Conservation (phyloP, 2,329 filamentous ascomycete species). For the Triangularia verruculosa region DNA sequence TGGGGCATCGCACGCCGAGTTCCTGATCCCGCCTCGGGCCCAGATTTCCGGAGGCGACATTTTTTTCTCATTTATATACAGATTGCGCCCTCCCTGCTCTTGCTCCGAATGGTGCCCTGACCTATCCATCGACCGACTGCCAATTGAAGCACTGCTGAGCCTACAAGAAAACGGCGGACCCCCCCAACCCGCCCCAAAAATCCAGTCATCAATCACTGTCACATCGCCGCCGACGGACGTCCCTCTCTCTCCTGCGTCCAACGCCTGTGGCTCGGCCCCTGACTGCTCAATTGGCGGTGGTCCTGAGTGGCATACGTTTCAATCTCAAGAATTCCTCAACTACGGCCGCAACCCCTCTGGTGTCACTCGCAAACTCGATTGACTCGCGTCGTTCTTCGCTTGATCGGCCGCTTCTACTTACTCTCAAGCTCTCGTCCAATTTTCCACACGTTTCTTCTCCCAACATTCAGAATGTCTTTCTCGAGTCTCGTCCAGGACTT, state of each 20-base stretch:
- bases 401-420: no score
- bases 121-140: neutral
- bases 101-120: neutral
- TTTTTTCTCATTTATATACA: slow-evolving; percentile 9
- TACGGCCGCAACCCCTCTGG: neutral
- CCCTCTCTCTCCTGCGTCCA: neutral
- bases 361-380: neutral
- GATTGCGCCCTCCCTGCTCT: slow-evolving; percentile 1
- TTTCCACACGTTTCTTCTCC: neutral
- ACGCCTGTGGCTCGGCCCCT: neutral
- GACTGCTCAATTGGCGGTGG: neutral
- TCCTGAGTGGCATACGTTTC: neutral
- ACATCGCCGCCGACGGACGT: neutral
- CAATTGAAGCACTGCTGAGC: neutral
- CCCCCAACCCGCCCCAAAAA: neutral
- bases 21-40: slow-evolving; percentile 7
- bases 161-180: neutral
- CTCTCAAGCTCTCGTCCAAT: neutral
- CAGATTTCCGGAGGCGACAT: slow-evolving; percentile 13
- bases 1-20: neutral
- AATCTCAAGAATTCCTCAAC: neutral
- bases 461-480: slow-evolving; percentile 55
- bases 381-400: neutral
- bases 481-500: slow-evolving; percentile 66
- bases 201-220: neutral